A percentile compares a stretch with the other conserved stretches of the same genome.
Evolutionary conservation across 78 protist genomes (phyloP).

Genomic region (Planoprotostelium fungivorum): DNA sequence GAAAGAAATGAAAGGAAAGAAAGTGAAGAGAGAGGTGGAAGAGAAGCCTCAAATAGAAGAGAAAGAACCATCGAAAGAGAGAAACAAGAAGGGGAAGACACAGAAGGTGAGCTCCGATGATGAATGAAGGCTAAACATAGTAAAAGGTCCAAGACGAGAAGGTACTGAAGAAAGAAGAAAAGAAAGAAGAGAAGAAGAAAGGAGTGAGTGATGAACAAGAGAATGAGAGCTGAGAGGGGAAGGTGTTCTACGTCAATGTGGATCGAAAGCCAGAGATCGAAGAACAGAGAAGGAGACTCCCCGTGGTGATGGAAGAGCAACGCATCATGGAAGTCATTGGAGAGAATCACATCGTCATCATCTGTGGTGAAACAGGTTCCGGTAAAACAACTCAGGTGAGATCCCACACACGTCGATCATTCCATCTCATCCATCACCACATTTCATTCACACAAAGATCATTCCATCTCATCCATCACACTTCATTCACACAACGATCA

Average conservation of each 20-base stretch:
- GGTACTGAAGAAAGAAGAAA: not conserved
- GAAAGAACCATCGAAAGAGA: not conserved
- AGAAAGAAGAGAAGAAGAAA: not conserved
- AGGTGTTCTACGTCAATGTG: constrained; percentile 44
- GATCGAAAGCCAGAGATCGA: constrained; percentile 31
- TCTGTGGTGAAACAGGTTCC: constrained; percentile 74
- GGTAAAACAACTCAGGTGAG: constrained; percentile 67
- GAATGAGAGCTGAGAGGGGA: not conserved
- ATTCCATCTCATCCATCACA: too few species aligned
- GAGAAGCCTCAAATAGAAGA: not conserved
- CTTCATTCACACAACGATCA: too few species aligned
- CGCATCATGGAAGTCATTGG: constrained; percentile 83
- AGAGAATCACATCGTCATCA: constrained; percentile 65
- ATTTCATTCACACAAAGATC: too few species aligned
- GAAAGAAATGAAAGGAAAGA: not conserved
- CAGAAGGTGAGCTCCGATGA: not conserved
- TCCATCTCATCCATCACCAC: too few species aligned
- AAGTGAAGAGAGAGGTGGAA: constrained; percentile 2
- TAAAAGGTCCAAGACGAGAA: too few species aligned
- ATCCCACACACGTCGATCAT: too few species aligned
- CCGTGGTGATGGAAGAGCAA: constrained; percentile 63
- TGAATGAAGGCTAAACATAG: not conserved
- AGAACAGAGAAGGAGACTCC: constrained; percentile 25
- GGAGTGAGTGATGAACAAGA: constrained; percentile 18
- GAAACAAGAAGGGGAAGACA: not conserved